Percentiles rank a stretch among this genome's conserved stretches.
Evolutionary conservation across 768 basidiomycete species (phyloP).

Genomic region (Candolleomyces efflorescens): DNA sequence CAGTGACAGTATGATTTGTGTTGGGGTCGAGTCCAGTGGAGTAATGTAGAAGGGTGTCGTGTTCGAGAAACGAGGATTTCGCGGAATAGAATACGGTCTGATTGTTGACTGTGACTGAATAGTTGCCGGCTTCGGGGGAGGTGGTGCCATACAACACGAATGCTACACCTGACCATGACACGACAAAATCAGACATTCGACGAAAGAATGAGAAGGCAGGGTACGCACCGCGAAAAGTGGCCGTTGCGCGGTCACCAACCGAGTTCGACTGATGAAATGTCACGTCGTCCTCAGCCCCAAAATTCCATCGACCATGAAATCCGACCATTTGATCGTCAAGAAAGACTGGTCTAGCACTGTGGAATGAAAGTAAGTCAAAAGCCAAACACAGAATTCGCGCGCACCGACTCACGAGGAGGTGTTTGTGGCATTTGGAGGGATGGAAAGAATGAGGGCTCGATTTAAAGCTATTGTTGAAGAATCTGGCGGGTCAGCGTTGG

Average conservation of each 20-base stretch:
- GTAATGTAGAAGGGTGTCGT: constrained; percentile 57
- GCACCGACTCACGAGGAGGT: not conserved
- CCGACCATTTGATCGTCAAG: constrained; percentile 44
- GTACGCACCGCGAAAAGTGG: constrained; percentile 47
- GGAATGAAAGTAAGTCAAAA: constrained; percentile 25
- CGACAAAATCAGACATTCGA: not conserved
- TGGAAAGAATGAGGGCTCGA: constrained; percentile 45
- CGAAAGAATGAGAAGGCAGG: not conserved
- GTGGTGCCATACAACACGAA: constrained; percentile 58
- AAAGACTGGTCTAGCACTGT: constrained; percentile 15
- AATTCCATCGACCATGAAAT: constrained; percentile 56
- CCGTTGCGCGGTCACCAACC: constrained; percentile 40
- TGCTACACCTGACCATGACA: constrained; percentile 45
- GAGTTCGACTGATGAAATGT: constrained; percentile 26
- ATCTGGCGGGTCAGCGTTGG: constrained; percentile 19
- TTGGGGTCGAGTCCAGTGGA: constrained; percentile 55
- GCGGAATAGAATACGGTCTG: constrained; percentile 44
- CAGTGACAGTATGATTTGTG: constrained; percentile 42
- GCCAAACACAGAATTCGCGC: too few species aligned
- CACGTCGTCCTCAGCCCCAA: constrained; percentile 17
- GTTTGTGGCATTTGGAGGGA: constrained; percentile 18
- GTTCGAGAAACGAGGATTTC: constrained; percentile 47
- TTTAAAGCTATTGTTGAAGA: constrained; percentile 50
- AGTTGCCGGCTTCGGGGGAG: constrained; percentile 54
- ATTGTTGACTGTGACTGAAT: constrained; percentile 45